A percentile compares a stretch with the other conserved stretches of the same genome.
These are phyloP conservation scores for Colletotrichum theobromicola DNA, from an alignment of 2,329 filamentous ascomycete genomes.

Conservation along the genomic window DNA sequence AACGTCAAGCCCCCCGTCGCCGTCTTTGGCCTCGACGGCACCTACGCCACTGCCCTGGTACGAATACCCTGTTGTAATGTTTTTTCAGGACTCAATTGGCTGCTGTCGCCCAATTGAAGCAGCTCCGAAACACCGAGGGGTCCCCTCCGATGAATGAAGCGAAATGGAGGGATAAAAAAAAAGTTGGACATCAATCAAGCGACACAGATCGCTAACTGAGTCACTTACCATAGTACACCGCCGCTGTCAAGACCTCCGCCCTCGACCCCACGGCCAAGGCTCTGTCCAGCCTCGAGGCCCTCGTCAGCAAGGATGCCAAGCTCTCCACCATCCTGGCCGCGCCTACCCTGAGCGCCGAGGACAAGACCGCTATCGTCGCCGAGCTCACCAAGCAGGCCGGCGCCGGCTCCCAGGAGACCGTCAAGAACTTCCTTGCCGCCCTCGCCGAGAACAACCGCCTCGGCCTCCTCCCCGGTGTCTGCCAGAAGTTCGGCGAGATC, in stretches of 20 bases:
- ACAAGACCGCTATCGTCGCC: constrained; percentile 86
- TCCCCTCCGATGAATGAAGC: neutral
- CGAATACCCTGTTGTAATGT: constrained; percentile 35
- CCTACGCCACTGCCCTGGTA: constrained; percentile 98
- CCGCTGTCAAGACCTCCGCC: constrained; percentile 83
- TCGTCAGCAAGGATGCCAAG: constrained; percentile 85
- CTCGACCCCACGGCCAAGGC: constrained; percentile 88
- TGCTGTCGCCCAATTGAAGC: constrained; percentile 22
- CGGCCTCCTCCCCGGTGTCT: constrained; percentile 79
- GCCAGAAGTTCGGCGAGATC: constrained; percentile 84
- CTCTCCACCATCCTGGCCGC: constrained; percentile 77
- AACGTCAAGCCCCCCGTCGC: constrained; percentile 84
- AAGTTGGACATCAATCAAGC: constrained; percentile 3
- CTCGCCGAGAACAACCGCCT: constrained; percentile 97
- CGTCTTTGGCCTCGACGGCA: constrained; percentile 95
- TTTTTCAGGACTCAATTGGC: constrained; percentile 4
- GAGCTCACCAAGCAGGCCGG: constrained; percentile 88
- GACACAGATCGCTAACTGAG: constrained; percentile 36
- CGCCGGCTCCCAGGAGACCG: constrained; percentile 72
- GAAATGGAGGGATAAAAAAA: neutral
- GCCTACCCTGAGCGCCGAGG: constrained; percentile 76
- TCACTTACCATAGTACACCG: constrained; percentile 79
- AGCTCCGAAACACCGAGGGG: neutral
- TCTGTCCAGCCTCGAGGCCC: constrained; percentile 70
- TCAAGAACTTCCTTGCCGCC: constrained; percentile 92